These are phyloP conservation scores for Citrus unshiu DNA, from an alignment of 345 rosid species.

Conservation along the genomic window DNA sequence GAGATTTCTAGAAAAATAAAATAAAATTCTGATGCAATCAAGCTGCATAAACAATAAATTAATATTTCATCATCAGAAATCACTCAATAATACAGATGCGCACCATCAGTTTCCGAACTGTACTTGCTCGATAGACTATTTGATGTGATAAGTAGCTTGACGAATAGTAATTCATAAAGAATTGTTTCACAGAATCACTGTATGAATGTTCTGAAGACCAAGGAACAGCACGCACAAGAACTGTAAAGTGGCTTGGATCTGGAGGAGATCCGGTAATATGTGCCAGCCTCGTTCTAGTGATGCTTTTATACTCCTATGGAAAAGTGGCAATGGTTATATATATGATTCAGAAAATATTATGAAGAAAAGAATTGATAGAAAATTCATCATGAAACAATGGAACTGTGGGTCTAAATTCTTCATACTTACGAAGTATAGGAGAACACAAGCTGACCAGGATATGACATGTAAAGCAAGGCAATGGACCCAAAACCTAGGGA, in stretches of 20 bases:
- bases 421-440: slow-evolving; percentile 84
- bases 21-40: background rate
- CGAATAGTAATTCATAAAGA: slow-evolving; percentile 67
- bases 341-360: background rate
- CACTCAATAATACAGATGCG: slow-evolving; percentile 16
- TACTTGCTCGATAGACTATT: slow-evolving; percentile 62
- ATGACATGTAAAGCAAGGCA: slow-evolving; percentile 78
- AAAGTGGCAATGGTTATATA: background rate
- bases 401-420: slow-evolving; percentile 5
- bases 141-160: slow-evolving; percentile 81
- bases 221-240: slow-evolving; percentile 88
- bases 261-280: slow-evolving; percentile 49
- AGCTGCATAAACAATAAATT: background rate
- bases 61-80: background rate
- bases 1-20: background rate
- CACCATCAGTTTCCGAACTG: slow-evolving; percentile 75
- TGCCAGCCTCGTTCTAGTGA: slow-evolving; percentile 69
- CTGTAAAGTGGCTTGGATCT: slow-evolving; percentile 75
- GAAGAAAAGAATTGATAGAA: background rate
- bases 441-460: slow-evolving; percentile 62
- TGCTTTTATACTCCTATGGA: slow-evolving; percentile 68
- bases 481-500: slow-evolving; percentile 87
- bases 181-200: slow-evolving; percentile 59
- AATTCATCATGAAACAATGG: slow-evolving; percentile 4
- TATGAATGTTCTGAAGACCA: slow-evolving; percentile 57